phyloP scores from a whole-genome alignment of 768 basidiomycete species.

The Russula sp. region DNA sequence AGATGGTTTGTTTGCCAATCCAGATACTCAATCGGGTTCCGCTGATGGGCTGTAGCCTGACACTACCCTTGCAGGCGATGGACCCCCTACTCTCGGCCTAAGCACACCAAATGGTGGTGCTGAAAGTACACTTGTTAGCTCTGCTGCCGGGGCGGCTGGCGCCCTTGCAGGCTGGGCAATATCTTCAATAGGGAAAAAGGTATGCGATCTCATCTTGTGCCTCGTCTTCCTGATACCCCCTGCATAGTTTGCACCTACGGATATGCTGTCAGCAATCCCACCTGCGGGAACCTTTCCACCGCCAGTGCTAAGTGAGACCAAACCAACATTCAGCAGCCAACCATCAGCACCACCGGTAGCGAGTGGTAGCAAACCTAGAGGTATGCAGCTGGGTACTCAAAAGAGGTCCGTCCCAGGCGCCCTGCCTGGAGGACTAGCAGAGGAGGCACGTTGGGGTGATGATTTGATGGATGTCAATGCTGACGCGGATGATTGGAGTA shows the following conservation, averaged over 20 bases:
- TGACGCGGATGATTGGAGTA: conserved; percentile 94
- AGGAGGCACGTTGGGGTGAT: conserved; percentile 54
- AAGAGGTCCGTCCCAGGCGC: conserved; percentile 43
- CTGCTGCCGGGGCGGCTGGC: conserved; percentile 87
- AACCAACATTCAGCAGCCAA: conserved; percentile 2
- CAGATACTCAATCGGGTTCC: not conserved
- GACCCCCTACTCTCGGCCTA: conserved; percentile 26
- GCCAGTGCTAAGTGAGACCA: conserved; percentile 24
- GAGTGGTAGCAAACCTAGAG: conserved; percentile 46
- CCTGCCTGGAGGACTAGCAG: conserved; percentile 55
- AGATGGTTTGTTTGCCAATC: conserved; percentile 61
- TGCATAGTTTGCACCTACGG: conserved; percentile 14
- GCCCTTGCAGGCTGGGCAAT: conserved; percentile 96
- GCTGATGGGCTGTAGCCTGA: conserved; percentile 48
- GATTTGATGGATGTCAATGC: conserved; percentile 93
- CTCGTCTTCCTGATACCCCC: not conserved
- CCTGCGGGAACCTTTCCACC: conserved; percentile 11
- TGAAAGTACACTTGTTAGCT: conserved; percentile 63
- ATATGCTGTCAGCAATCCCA: conserved; percentile 18
- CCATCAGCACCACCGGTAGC: conserved; percentile 19
- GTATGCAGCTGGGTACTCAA: conserved; percentile 66
- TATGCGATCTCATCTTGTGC: conserved; percentile 33
- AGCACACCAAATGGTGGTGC: conserved; percentile 30
- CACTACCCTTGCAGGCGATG: conserved; percentile 40
- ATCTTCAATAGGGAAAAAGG: conserved; percentile 82